Evolutionary conservation across 768 basidiomycete species (phyloP).

Genomic region (Roridomyces roridus): DNA sequence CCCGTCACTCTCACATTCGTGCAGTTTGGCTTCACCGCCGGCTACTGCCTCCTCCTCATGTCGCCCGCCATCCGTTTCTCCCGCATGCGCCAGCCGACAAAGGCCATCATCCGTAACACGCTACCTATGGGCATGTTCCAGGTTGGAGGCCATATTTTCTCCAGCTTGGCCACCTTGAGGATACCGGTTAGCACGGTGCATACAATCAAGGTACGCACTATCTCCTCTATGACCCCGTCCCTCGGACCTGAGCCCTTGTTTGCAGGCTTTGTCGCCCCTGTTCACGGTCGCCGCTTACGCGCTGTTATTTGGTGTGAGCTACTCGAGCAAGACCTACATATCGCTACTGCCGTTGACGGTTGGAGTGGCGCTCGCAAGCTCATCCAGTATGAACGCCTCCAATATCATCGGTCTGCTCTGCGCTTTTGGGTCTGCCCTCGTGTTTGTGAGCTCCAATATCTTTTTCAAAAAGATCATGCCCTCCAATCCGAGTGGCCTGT

Average conservation of each 20-base stretch:
- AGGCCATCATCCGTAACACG: conserved; percentile 76
- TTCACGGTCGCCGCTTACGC: conserved; percentile 98
- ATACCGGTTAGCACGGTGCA: conserved; percentile 98
- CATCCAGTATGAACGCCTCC: conserved; percentile 89
- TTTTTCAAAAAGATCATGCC: conserved; percentile 99
- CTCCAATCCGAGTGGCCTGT: conserved; percentile 47
- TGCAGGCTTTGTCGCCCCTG: conserved; percentile 91
- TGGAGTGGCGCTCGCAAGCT: conserved; percentile 97
- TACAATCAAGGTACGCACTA: conserved; percentile 87
- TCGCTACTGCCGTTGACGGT: conserved; percentile 94
- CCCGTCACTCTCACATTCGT: conserved; percentile 97
- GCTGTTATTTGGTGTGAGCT: conserved; percentile 90
- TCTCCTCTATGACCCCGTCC: too few relatives aligned
- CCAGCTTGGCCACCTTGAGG: conserved; percentile 94
- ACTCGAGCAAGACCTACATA: conserved; percentile 89
- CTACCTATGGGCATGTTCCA: conserved; percentile 98
- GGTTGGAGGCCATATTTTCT: conserved; percentile 97
- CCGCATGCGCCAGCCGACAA: conserved; percentile 72
- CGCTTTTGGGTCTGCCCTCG: conserved; percentile 94
- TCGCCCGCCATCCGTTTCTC: conserved; percentile 72
- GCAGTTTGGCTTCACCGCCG: conserved; percentile 94
- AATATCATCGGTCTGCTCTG: conserved; percentile 88
- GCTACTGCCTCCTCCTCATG: conserved; percentile 87
- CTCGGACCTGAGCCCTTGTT: too few relatives aligned
- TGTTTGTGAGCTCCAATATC: conserved; percentile 98